Base-by-base conservation (phyloP, 148 eudicot genomes). In the Rhododendron ovatum region DNA sequence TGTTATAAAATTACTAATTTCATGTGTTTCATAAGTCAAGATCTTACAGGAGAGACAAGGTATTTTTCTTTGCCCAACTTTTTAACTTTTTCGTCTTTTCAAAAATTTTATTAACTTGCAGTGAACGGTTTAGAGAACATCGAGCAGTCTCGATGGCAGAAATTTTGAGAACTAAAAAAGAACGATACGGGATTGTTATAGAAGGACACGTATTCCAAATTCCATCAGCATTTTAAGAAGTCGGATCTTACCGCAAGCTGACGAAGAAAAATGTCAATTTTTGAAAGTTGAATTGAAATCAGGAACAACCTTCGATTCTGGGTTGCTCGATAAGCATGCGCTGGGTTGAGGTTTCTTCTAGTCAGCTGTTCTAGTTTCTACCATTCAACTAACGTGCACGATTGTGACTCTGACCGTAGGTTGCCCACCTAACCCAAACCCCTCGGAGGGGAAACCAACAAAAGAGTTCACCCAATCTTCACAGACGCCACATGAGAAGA, bases 361-460 rank as follows among this genome's bases (percentile, higher is more conserved):
- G 43, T 7, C 45, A 41, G 45, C 45, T 41, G 24, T 15, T 33
- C 35, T 33, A 26, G 14, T n/a, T 7, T 79, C 39, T 15, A 48
- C 13, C 33, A 80, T 15, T 51, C 61, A 51, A 80, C 83, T 26
- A 51, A 51, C 83, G 83, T 80, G 6, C 83, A 80, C 41, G 65
- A 15, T 9, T 26, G 41, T 30, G 37, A 26, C 24, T 28, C 13
- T 80, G 83, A 80, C 83, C 24, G 65, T 80, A 0, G 13, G 83
- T 2, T 80, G 18, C 8, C 24, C 63, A 80, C 63, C 83, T 51
- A 80, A 80, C 63, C 0, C 5, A 41, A 41, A 41, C 57, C 28
- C 26, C 0, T 22, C 2, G 8, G 11, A 7, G 57, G 39, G n/a
- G 47, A n/a, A 20, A 80, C 41, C 55, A 50, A 51, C 33, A 55